phyloP scores from a whole-genome alignment of 805 yeast species.

The Candida suzukii region DNA sequence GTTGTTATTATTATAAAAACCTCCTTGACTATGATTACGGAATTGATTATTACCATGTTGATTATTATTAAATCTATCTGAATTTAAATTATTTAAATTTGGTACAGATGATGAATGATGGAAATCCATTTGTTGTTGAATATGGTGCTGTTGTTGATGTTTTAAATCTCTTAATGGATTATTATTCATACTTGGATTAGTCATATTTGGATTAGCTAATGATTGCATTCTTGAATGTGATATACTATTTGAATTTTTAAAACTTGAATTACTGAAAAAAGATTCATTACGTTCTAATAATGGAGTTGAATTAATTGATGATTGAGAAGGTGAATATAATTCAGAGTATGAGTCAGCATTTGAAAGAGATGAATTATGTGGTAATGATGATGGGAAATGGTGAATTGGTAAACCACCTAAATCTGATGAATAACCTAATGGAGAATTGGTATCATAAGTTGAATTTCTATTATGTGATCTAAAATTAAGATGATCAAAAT shows the following conservation, averaged over 20 bases:
- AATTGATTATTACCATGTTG: not conserved
- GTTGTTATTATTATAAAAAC: not conserved
- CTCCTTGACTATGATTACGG: not conserved
- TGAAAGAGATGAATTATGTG: conserved; percentile 2
- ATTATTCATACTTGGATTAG: not conserved
- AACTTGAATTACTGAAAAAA: not conserved
- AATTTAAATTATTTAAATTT: not conserved
- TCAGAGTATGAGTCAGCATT: not conserved
- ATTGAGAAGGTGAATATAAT: conserved; percentile 2
- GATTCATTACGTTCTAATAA: conserved; percentile 1
- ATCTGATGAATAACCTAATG: not conserved
- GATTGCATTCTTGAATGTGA: not conserved
- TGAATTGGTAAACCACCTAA: not conserved
- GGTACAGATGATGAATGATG: not conserved
- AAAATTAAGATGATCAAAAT: no score
- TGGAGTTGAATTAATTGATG: conserved; percentile 1
- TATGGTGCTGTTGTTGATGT: not conserved
- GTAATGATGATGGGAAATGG: conserved; percentile 1
- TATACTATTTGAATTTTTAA: not conserved
- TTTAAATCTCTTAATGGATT: conserved; percentile 1
- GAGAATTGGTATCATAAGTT: not conserved
- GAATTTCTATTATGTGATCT: no score
- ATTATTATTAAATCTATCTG: not conserved
- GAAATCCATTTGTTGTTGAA: not conserved
- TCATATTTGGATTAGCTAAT: not conserved